Evolutionary conservation across 2,329 filamentous ascomycete genomes (phyloP).

Genomic region (Claviceps digitariae): DNA sequence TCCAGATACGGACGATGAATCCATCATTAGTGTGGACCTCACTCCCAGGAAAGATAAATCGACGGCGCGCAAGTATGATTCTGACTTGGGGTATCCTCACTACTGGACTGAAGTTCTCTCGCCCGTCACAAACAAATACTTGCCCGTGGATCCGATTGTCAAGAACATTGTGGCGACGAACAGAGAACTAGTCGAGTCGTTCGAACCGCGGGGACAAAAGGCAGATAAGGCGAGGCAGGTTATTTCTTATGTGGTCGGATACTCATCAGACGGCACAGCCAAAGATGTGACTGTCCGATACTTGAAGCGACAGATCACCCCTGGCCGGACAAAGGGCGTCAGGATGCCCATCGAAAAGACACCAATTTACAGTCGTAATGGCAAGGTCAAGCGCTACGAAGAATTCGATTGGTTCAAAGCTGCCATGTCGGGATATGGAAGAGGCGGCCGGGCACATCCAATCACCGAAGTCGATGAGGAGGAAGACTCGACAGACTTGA

Average conservation of each 20-base stretch:
- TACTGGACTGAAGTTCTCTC: conserved; percentile 93
- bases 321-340: conserved; percentile 79
- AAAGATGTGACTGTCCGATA: conserved; percentile 95
- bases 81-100: conserved; percentile 67
- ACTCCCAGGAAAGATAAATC: conserved; percentile 25
- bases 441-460: conserved; percentile 34
- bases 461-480: conserved; percentile 61
- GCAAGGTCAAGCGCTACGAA: conserved; percentile 64
- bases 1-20: conserved; percentile 43
- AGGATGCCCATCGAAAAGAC: conserved; percentile 69
- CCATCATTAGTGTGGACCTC: conserved; percentile 40
- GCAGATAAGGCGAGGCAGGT: conserved; percentile 81
- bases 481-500: conserved; percentile 68
- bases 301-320: conserved; percentile 65
- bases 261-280: conserved; percentile 70
- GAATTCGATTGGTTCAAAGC: conserved; percentile 80
- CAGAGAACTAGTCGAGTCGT: conserved; percentile 55
- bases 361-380: conserved; percentile 61
- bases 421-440: conserved; percentile 59
- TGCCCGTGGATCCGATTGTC: conserved; percentile 66
- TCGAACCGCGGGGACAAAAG: conserved; percentile 72
- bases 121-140: conserved; percentile 62
- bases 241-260: conserved; percentile 78
- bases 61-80: conserved; percentile 45
- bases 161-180: conserved; percentile 57